These are phyloP conservation scores for Amaranthus palmeri DNA, from an alignment of 148 eudicot genomes.

Conservation along the genomic window DNA sequence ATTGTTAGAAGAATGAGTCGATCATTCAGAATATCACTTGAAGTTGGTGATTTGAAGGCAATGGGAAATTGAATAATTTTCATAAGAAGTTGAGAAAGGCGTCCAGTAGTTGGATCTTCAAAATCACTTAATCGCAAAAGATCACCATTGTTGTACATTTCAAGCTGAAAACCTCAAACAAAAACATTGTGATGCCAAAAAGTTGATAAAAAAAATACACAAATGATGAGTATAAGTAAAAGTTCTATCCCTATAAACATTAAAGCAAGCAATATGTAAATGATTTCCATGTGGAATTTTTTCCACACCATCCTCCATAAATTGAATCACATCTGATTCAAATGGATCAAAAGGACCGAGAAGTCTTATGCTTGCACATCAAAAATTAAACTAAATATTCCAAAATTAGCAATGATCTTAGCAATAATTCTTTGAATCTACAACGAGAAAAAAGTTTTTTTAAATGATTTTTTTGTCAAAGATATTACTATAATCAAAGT, in stretches of 20 bases:
- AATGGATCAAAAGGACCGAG: too few relatives aligned
- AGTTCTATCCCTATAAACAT: background rate
- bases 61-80: conserved; percentile 37
- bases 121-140: conserved; percentile 38
- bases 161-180: conserved; percentile 38
- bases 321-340: too few relatives aligned
- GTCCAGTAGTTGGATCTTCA: conserved; percentile 43
- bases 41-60: conserved; percentile 28
- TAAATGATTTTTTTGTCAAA: too few relatives aligned
- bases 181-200: background rate
- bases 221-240: background rate
- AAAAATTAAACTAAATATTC: too few relatives aligned
- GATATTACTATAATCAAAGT: too few relatives aligned
- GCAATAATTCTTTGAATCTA: too few relatives aligned
- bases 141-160: conserved; percentile 77
- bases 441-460: too few relatives aligned
- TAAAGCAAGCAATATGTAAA: background rate
- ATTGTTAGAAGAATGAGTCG: conserved; percentile 43
- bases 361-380: too few relatives aligned
- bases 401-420: too few relatives aligned
- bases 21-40: conserved; percentile 34
- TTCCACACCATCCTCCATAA: too few relatives aligned
- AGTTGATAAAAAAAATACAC: background rate
- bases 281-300: background rate
- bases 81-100: conserved; percentile 38